phyloP scores from a whole-genome alignment of 768 basidiomycete genomes.

The Exsudoporus frostii region DNA sequence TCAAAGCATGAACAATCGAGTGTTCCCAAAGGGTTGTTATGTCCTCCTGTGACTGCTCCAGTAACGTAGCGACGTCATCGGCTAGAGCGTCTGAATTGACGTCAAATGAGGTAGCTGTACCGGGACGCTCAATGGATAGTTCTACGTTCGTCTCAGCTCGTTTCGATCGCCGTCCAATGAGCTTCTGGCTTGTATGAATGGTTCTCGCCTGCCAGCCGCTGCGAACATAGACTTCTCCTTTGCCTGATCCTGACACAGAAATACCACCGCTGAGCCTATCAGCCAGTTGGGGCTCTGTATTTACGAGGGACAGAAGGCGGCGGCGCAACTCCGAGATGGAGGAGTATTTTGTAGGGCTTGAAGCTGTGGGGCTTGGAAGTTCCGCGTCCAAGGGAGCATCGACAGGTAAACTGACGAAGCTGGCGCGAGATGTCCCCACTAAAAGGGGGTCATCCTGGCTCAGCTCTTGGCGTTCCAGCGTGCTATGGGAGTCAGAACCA shows the following conservation, averaged over 20 bases:
- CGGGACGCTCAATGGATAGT: constrained; percentile 26
- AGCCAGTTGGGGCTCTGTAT: constrained; percentile 60
- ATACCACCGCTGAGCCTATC: constrained; percentile 74
- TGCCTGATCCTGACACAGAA: constrained; percentile 71
- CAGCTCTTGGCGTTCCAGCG: constrained; percentile 32
- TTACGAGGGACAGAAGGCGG: constrained; percentile 57
- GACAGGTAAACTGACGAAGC: constrained; percentile 8
- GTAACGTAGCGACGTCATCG: constrained; percentile 57
- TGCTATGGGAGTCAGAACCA: constrained; percentile 41
- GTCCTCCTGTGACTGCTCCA: constrained; percentile 58
- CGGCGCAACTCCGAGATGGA: constrained; percentile 54
- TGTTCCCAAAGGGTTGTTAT: constrained; percentile 72
- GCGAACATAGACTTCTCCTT: constrained; percentile 71
- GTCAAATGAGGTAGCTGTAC: constrained; percentile 26
- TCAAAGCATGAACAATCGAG: constrained; percentile 64
- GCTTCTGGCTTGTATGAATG: constrained; percentile 45
- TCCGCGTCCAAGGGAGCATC: constrained; percentile 8
- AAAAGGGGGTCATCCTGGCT: constrained; percentile 22
- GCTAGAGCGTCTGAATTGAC: constrained; percentile 52
- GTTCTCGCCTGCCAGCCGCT: constrained; percentile 79
- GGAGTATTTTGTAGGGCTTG: constrained; percentile 22
- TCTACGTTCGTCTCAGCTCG: constrained; percentile 25
- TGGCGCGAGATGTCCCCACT: constrained; percentile 11
- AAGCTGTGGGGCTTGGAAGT: constrained; percentile 8
- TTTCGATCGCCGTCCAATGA: constrained; percentile 30